Conservation (phyloP, 345 rosid species). For the Lagerstroemia speciosa region DNA sequence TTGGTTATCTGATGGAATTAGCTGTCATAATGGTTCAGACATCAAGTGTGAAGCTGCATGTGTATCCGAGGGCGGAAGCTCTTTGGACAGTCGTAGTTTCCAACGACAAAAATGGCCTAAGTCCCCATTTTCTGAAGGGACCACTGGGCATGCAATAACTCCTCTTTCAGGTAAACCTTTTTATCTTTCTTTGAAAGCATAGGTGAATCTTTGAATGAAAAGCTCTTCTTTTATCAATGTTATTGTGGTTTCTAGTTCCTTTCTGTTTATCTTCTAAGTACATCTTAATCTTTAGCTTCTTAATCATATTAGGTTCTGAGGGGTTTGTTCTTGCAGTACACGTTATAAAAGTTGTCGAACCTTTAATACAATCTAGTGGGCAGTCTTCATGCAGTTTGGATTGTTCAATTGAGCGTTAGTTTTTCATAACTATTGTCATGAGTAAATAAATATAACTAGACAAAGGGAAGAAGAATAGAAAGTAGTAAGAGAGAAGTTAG, state of each 20-base stretch:
- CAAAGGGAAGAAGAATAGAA: too few species aligned
- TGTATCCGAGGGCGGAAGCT: slow-evolving; percentile 67
- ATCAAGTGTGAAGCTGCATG: slow-evolving; percentile 46
- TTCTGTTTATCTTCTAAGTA: not conserved
- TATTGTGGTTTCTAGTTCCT: not conserved
- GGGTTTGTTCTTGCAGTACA: not conserved
- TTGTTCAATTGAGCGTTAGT: too few species aligned
- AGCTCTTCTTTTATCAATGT: not conserved
- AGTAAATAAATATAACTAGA: too few species aligned
- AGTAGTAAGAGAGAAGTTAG: too few species aligned
- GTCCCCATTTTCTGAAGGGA: slow-evolving; percentile 54
- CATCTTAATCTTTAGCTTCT: not conserved
- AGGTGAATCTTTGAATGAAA: not conserved
- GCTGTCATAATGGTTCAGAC: slow-evolving; percentile 43
- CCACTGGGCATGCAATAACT: slow-evolving; percentile 24
- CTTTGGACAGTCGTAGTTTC: slow-evolving; percentile 42
- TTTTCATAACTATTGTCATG: too few species aligned
- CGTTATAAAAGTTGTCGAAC: not conserved
- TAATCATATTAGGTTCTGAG: not conserved
- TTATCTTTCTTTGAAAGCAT: not conserved
- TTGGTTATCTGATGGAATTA: slow-evolving; percentile 61
- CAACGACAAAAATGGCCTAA: slow-evolving; percentile 49
- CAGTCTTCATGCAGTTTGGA: too few species aligned
- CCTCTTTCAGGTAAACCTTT: slow-evolving; percentile 63
- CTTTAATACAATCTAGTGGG: not conserved